Evolutionary conservation across 192 early-diverging fungal genomes (phyloP), one percentile per base, ranked within the genome.

Genomic region (Coemansia sp.): DNA sequence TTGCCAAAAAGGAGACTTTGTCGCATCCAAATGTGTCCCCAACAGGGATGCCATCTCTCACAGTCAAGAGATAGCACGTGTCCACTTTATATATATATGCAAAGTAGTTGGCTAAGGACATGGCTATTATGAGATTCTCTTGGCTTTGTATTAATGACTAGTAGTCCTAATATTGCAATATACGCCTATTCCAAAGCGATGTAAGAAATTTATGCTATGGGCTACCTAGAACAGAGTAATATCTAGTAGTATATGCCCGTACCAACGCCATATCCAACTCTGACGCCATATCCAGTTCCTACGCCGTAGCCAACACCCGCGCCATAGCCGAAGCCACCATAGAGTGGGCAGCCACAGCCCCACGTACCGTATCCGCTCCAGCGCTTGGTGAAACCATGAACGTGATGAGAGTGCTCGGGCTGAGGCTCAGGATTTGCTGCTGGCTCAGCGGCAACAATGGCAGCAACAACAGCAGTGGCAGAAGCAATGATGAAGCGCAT

Each of bases 341-440:
- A 63, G 18, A 22, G 5, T 2, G 61, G 22, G 61, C 61, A 63
- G n/a, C 61, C 61, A 15, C 61, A 41, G 7, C 61, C 61, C 61
- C 61, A 63, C 10, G 61, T 22, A 0, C 38, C 38, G 29, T n/a
- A 33, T 60, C 57, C 57, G 31, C 31, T 16, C 57, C 61, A 63
- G 61, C 61, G 61, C 61, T 24, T 63, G 22, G 38, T 11, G 4
- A 63, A 42, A 38, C 36, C 36, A 8, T 63, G 61, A 20, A n/a
- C 2, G 61, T 11, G 22, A n/a, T 22, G 60, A 18, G 16, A 1
- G 22, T 29, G 3, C 36, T 38, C n/a, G 36, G 1, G 61, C 15
- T 34, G 29, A 8, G 57, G 57, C 33, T 34, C 3, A 57, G 27
- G 27, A 12, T 36, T 63, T 5, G 20, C 38, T 5, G 22, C 10